Evolutionary conservation across 2,329 filamentous ascomycete genomes (phyloP).

Genomic region (Colletotrichum cereale): DNA sequence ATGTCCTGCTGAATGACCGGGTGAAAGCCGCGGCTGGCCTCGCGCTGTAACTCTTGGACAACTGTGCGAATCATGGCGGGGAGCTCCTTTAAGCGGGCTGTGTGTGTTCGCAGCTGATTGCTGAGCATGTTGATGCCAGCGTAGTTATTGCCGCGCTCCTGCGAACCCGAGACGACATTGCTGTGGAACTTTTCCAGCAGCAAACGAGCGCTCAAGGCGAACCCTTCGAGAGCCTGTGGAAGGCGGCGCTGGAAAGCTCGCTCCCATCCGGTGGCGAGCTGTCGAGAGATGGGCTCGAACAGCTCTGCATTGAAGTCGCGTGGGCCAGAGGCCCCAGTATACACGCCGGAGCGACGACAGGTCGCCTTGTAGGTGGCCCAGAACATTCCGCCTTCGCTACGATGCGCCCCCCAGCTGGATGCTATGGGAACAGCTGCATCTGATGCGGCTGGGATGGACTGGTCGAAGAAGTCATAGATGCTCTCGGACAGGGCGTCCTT

Average conservation of each 20-base stretch:
- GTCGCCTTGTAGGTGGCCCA: slow-evolving; percentile 48
- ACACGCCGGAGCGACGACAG: slow-evolving; percentile 43
- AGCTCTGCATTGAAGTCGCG: slow-evolving; percentile 47
- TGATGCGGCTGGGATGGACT: slow-evolving; percentile 40
- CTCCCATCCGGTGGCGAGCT: slow-evolving; percentile 45
- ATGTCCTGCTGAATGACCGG: slow-evolving; percentile 43
- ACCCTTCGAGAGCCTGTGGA: slow-evolving; percentile 33
- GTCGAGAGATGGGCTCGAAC: slow-evolving; percentile 42
- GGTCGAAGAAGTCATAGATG: slow-evolving; percentile 44
- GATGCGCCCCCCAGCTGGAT: slow-evolving; percentile 43
- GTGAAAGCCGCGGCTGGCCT: slow-evolving; percentile 44
- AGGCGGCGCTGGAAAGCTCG: slow-evolving; percentile 45
- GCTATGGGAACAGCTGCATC: slow-evolving; percentile 41
- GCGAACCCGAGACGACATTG: slow-evolving; percentile 26
- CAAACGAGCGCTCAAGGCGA: slow-evolving; percentile 16
- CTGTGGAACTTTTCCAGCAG: slow-evolving; percentile 36
- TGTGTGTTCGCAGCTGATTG: slow-evolving; percentile 43
- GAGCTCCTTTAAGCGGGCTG: slow-evolving; percentile 36
- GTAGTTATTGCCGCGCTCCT: slow-evolving; percentile 31
- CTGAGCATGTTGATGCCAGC: slow-evolving; percentile 41
- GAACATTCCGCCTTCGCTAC: slow-evolving; percentile 41
- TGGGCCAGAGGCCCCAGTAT: slow-evolving; percentile 36
- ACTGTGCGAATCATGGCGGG: slow-evolving; percentile 8
- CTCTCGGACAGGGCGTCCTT: slow-evolving; percentile 40
- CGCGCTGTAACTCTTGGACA: slow-evolving; percentile 43